A percentile compares a stretch with the other conserved stretches of the same genome.
Evolutionary conservation across 495 filamentous ascomycete genomes (phyloP).

Genomic region (Pseudomonodictys pantanalensis): DNA sequence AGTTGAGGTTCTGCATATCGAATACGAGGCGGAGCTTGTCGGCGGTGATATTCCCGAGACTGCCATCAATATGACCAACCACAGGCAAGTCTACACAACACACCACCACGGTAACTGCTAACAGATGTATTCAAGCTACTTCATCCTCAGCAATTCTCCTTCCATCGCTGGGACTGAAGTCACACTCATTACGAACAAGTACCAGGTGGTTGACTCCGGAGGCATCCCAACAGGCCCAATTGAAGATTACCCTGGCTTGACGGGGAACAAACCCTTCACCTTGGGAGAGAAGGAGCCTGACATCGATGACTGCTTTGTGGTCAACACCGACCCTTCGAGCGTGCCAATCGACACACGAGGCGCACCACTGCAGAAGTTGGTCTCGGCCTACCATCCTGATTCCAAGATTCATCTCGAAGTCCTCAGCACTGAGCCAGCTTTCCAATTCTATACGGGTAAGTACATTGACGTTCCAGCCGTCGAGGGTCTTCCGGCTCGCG

Average conservation of each 20-base stretch:
- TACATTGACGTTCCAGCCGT: conserved; percentile 73
- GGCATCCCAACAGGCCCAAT: conserved; percentile 48
- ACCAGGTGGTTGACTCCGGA: conserved; percentile 69
- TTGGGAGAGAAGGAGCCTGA: conserved; percentile 65
- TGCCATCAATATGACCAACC: conserved; percentile 86
- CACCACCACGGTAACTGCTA: neutral
- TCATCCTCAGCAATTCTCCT: conserved; percentile 69
- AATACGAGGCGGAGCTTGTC: conserved; percentile 84
- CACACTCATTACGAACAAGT: conserved; percentile 64
- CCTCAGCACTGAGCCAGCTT: conserved; percentile 85
- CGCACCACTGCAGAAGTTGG: conserved; percentile 60
- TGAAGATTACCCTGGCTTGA: conserved; percentile 57
- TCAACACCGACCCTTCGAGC: conserved; percentile 58
- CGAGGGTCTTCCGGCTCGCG: conserved; percentile 60
- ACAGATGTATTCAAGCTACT: conserved; percentile 62
- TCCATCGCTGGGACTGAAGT: conserved; percentile 74
- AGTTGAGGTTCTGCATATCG: conserved; percentile 70
- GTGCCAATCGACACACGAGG: conserved; percentile 76
- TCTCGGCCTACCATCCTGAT: conserved; percentile 65
- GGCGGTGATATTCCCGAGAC: conserved; percentile 75
- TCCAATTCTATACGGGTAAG: conserved; percentile 93
- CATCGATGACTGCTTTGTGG: conserved; percentile 88
- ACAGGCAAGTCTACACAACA: conserved; percentile 60
- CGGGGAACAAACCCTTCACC: conserved; percentile 61
- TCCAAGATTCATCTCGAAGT: conserved; percentile 78